Base-by-base conservation (phyloP, 1,284 basidiomycete genomes). In the Cutaneotrichosporon mucoides region DNA sequence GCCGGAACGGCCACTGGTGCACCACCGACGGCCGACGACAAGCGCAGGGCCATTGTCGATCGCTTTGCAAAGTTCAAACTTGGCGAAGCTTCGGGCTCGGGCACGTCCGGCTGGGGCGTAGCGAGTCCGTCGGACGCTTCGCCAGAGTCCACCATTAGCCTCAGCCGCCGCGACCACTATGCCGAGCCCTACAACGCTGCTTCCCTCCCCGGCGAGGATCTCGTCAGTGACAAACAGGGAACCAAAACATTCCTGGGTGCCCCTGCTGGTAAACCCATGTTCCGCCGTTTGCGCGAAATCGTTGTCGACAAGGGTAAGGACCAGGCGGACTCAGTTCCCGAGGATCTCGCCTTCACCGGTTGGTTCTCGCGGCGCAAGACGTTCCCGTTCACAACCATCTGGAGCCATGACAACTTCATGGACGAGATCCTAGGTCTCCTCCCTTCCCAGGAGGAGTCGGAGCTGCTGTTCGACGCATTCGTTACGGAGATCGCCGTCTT, bases 351-450 rank as follows among this genome's bases (percentile, higher is more conserved):
- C 0, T 77, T 74, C 57, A 73, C 71, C 6, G 76, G 76, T 4
- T 73, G 73, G 45, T 76, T 79, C 53, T 74, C 75, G 48, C 62
- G 70, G 24, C 66, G 76, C 42, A 77, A 79, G 65, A 78, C 75
- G 5, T 79, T 75, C 57, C 77, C 77, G 2, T 79, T 79, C 62
- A 78, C 77, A 5, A 79, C 77, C 2, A 79, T 79, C 49, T 79
- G 77, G 77, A 76, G 73, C 59, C 76, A 77, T 55, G 77, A 79
- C 53, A 76, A 76, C 56, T 79, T 77, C 54, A 70, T 69, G 12
- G 73, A 66, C 13, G 77, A 79, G 61, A 74, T 79, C 49, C 69
- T 78, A 8, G 73, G 73, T 10, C 61, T 79, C 6, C 53, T 79
- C 2, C 77, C 77, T 1, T 69, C 63, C 16, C 53, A 57, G 24